Percentiles rank a stretch among this genome's conserved stretches.
Evolutionary conservation across 2,329 filamentous ascomycete genomes (phyloP).

Genomic region (Amylocarpus encephaloides): DNA sequence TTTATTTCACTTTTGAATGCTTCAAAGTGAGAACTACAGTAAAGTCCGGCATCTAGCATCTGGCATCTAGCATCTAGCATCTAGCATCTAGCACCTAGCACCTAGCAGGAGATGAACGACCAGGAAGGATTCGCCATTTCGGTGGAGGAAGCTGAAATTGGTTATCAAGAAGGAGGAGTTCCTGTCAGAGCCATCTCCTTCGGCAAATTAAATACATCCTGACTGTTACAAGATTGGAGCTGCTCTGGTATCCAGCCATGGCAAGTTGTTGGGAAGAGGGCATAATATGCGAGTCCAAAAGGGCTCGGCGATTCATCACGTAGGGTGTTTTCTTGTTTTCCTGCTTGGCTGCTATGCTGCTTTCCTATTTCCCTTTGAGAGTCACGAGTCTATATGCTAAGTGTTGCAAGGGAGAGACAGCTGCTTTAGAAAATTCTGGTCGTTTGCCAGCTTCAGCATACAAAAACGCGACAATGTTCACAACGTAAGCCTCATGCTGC

Average conservation of each 20-base stretch:
- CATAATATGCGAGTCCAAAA: conserved; percentile 74
- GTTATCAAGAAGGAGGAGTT: conserved; percentile 42
- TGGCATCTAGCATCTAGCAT: too few species aligned
- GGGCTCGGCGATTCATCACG: conserved; percentile 64
- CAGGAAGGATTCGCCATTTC: conserved; percentile 39
- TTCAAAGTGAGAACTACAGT: too few species aligned
- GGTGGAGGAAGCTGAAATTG: conserved; percentile 40
- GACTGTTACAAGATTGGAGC: conserved; percentile 41
- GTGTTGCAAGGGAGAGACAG: conserved; percentile 59
- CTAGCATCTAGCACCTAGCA: too few species aligned
- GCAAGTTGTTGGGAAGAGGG: conserved; percentile 62
- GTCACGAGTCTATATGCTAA: neutral
- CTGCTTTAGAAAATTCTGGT: conserved; percentile 67
- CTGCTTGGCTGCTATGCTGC: neutral
- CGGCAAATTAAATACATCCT: neutral
- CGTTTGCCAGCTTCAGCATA: conserved; percentile 64
- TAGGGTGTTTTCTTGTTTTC: conserved; percentile 33
- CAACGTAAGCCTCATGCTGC: conserved; percentile 39
- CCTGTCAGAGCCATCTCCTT: conserved; percentile 33
- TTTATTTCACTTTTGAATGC: too few species aligned
- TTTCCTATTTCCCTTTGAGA: neutral
- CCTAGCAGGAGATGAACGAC: conserved; percentile 34
- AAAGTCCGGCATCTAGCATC: too few species aligned
- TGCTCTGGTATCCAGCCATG: conserved; percentile 59
- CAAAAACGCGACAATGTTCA: conserved; percentile 73